Conservation (phyloP, 2,329 filamentous ascomycete species). For the Cladophialophora bantiana region DNA sequence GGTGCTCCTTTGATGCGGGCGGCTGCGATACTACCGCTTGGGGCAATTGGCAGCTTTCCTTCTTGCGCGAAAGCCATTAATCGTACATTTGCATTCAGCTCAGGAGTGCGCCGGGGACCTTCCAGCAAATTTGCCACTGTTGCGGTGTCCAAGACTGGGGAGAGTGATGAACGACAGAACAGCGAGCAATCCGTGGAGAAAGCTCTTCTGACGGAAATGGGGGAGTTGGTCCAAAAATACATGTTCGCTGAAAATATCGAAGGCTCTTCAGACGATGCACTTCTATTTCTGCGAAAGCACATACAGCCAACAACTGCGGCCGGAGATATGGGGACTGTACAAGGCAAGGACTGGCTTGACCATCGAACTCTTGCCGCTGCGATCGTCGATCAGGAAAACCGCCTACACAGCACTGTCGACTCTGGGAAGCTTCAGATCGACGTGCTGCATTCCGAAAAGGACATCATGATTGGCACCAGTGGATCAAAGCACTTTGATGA, state of each 20-base stretch:
- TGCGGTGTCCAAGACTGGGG: neutral
- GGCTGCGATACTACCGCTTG: neutral
- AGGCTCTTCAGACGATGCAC: constrained; percentile 15
- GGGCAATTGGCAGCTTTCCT: constrained; percentile 2
- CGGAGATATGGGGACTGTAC: neutral
- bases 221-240: constrained; percentile 1
- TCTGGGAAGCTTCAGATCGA: constrained; percentile 2
- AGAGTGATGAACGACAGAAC: neutral
- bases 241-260: constrained; percentile 17
- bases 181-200: neutral
- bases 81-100: constrained; percentile 12
- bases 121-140: neutral
- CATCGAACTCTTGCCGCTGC: neutral
- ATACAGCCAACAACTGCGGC: neutral
- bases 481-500: constrained; percentile 13
- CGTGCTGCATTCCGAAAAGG: constrained; percentile 11
- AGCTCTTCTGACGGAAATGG: constrained; percentile 4
- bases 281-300: constrained; percentile 16
- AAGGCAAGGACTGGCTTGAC: constrained; percentile 12
- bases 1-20: constrained; percentile 1
- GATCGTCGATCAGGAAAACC: neutral
- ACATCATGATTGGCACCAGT: constrained; percentile 11
- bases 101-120: neutral
- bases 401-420: neutral
- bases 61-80: neutral